Conservation (phyloP, 2,329 filamentous ascomycete species). For the Exophiala xenobiotica region DNA sequence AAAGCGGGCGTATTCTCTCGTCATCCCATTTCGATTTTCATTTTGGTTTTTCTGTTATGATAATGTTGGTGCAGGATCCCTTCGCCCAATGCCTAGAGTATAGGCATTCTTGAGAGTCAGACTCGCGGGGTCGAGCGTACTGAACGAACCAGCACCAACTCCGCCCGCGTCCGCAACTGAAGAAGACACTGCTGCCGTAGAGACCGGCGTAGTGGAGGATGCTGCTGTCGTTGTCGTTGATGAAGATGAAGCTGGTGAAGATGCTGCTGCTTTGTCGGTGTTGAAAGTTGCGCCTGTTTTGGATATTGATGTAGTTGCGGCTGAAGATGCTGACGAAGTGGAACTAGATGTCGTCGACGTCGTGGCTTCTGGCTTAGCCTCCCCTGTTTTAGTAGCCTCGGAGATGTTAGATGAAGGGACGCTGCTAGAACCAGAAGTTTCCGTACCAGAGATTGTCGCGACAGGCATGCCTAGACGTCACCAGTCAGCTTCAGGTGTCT, state of each 20-base stretch:
- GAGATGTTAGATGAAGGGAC: constrained; percentile 21
- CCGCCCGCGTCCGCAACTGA: constrained; percentile 2
- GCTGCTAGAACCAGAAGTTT: constrained; percentile 18
- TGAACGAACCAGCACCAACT: constrained; percentile 20
- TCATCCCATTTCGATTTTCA: constrained; percentile 1
- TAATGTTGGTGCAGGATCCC: constrained; percentile 21
- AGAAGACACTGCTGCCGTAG: constrained; percentile 9
- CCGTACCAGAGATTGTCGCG: constrained; percentile 20
- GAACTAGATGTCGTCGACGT: constrained; percentile 5
- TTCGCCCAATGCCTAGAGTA: constrained; percentile 23
- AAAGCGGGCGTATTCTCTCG: too few species aligned
- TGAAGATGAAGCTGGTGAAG: constrained; percentile 8
- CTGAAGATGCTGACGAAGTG: constrained; percentile 1
- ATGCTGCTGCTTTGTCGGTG: not conserved
- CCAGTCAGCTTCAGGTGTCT: not conserved
- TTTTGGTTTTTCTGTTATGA: constrained; percentile 13
- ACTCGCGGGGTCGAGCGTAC: constrained; percentile 26
- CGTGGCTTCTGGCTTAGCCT: constrained; percentile 13
- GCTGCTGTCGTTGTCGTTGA: constrained; percentile 6
- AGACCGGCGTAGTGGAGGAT: not conserved
- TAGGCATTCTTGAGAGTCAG: constrained; percentile 27
- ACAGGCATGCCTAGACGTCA: constrained; percentile 5
- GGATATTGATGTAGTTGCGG: constrained; percentile 6
- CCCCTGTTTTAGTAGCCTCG: constrained; percentile 21
- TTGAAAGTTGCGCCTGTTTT: not conserved